Base-by-base conservation (phyloP, 2,329 filamentous ascomycete species). In the Sarocladium kiliense region DNA sequence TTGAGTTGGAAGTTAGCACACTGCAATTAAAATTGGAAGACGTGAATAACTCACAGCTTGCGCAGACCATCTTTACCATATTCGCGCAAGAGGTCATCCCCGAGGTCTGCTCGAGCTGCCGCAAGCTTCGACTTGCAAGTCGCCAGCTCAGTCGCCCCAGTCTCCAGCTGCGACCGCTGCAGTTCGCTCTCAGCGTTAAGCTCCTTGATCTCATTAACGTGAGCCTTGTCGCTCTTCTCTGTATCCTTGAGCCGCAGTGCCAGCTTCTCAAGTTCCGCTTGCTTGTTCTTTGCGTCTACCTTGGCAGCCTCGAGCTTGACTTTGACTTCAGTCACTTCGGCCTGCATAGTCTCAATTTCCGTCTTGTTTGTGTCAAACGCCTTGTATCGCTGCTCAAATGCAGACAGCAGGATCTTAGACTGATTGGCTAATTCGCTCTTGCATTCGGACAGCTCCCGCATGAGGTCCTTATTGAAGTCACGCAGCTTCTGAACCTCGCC, bases 231-330 rank as follows among this genome's bases (percentile, higher is more conserved):
- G 49, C 61, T 54, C 12, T 55, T 54, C 18, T 65, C 60, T 0
- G 59, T 55, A 1, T 58, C 51, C 7, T 59, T 49, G 45, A 66
- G 25, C 5, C 37, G 57, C 53, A 58, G 54, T 49, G 58, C 62
- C 47, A 67, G 53, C 56, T 76, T 76, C 57, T 75, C 74, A 30
- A 75, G 74, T 45, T 77, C 75, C 44, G 76, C 74, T 11, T 58
- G 36, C 39, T 58, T 63, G n/a, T 54, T 53, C 51, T 76, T 77
- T 54, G 75, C 75, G 37, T 77, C 70, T 32, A 72, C 71, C 56
- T 74, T 70, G 3, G 79, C 68, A 60, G 76, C 71, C 55, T 58
- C 56, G 0, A 67, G 56, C 16, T 60, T 60, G 51, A 74, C 71
- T 56, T 69, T 74, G 36, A 76, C 75, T 53, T 76, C 74, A 1